Evolutionary conservation across 306 rosid genomes (phyloP), one percentile per base, ranked within the genome.

Genomic region (Rosa chinensis): DNA sequence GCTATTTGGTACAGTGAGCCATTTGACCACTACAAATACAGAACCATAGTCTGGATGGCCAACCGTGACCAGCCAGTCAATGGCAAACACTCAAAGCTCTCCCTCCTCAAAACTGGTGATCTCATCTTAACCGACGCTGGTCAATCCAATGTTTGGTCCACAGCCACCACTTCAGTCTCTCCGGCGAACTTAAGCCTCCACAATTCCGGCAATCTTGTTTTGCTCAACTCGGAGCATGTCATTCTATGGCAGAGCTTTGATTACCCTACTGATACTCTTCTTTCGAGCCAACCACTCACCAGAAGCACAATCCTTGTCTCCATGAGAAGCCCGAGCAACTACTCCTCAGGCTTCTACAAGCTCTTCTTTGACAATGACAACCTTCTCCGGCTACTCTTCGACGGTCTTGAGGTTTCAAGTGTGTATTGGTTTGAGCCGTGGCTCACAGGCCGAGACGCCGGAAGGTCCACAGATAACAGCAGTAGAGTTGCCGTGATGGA

Each of bases 1-100:
- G 87, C 87, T 63, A 52, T 89, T 42, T 87, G 96, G 91, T 91
- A 79, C 73, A 80, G 72, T 1, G 79, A 69, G 17, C 63, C 83
- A 16, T 50, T 20, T 8, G 35, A 48, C 2, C 10, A 14, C 6
- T 5, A 10, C 55, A 49, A 18, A 16, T 55, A 55, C 73, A 73
- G 79, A n/a, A 84, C 91, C 5, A 3, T 84, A 1, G 89, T 89
- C 7, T 91, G 93, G 90, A 87, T 74, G 85, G 93, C 91, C 0
- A 89, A 89, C 67, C 91, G 93, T 6, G 87, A 86, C 80, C 49
- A 75, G 0, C 87, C 88, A 0, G 91, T 89, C 40, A 87, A 86
- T 67, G 90, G 90, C 20, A 84, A 71, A 58, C 53, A 56, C 63
- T 91, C 96, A 0, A 86, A 72, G 55, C 82, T 91, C 47, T 66